A percentile compares a stretch with the other conserved stretches of the same genome.
phyloP scores from a whole-genome alignment of 768 basidiomycete genomes.

The Gautieria morchelliformis region DNA sequence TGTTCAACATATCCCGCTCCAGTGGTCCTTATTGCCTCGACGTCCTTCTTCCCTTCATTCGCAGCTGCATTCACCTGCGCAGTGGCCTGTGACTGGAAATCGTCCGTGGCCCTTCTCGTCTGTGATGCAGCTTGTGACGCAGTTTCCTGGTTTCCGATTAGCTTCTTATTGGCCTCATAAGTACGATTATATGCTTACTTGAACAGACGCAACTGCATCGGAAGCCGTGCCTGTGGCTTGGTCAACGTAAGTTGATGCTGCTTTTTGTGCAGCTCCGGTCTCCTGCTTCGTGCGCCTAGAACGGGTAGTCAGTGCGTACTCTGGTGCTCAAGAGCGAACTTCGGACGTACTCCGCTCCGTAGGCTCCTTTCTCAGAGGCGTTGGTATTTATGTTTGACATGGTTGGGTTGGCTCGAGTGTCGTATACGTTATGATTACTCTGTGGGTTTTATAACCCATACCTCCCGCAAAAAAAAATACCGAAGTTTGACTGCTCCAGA shows the following conservation, averaged over 20 bases:
- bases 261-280: neutral
- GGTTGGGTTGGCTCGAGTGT: neutral
- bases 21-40: slow-evolving; percentile 36
- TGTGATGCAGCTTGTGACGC: slow-evolving; percentile 9
- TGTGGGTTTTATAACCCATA: neutral
- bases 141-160: neutral
- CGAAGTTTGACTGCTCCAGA: neutral
- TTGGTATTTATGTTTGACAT: neutral
- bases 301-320: neutral
- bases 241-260: slow-evolving; percentile 31
- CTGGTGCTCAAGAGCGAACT: neutral
- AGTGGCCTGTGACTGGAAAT: slow-evolving; percentile 21
- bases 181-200: slow-evolving; percentile 20
- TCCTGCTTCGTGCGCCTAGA: neutral
- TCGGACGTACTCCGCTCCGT: neutral
- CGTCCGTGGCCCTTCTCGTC: slow-evolving; percentile 17
- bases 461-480: neutral
- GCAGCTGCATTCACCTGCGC: slow-evolving; percentile 41
- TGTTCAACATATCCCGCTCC: slow-evolving; percentile 44
- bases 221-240: slow-evolving; percentile 42
- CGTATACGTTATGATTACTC: neutral
- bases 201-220: slow-evolving; percentile 33
- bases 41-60: slow-evolving; percentile 43
- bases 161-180: neutral
- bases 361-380: neutral